phyloP scores from a whole-genome alignment of 2,329 filamentous ascomycete species.

The Aspergillus floridensis region DNA sequence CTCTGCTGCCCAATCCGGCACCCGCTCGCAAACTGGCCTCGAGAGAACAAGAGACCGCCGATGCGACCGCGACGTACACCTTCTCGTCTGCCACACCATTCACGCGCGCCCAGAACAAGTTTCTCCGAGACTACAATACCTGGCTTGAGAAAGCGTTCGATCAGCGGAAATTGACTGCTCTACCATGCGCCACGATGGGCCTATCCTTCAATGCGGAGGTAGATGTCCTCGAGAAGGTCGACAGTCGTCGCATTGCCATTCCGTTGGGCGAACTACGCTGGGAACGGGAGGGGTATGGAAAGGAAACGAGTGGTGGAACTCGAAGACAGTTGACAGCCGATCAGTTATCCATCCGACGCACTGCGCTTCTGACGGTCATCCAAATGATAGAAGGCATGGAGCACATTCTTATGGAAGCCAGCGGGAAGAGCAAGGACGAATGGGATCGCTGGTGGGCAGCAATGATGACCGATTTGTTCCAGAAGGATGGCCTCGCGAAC shows the following conservation, averaged over 20 bases:
- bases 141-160: conserved; percentile 79
- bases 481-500: conserved; percentile 72
- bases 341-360: conserved; percentile 71
- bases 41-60: conserved; percentile 62
- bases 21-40: conserved; percentile 56
- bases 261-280: conserved; percentile 81
- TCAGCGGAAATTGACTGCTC: conserved; percentile 63
- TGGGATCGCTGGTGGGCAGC: conserved; percentile 87
- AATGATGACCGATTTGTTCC: conserved; percentile 80
- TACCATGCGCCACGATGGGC: conserved; percentile 75
- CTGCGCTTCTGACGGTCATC: conserved; percentile 76
- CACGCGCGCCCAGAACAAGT: conserved; percentile 75
- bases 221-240: conserved; percentile 66
- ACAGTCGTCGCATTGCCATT: conserved; percentile 76
- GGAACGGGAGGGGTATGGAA: conserved; percentile 66
- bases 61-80: conserved; percentile 73
- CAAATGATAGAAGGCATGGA: conserved; percentile 84
- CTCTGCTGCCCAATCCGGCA: conserved; percentile 74
- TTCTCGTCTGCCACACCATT: conserved; percentile 82
- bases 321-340: conserved; percentile 60
- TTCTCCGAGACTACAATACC: conserved; percentile 75
- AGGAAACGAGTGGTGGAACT: conserved; percentile 27
- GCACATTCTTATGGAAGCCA: conserved; percentile 74
- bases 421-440: conserved; percentile 83
- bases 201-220: conserved; percentile 79